Evolutionary conservation across 305 asterid species (phyloP).

Genomic region (Ilex paraguariensis): DNA sequence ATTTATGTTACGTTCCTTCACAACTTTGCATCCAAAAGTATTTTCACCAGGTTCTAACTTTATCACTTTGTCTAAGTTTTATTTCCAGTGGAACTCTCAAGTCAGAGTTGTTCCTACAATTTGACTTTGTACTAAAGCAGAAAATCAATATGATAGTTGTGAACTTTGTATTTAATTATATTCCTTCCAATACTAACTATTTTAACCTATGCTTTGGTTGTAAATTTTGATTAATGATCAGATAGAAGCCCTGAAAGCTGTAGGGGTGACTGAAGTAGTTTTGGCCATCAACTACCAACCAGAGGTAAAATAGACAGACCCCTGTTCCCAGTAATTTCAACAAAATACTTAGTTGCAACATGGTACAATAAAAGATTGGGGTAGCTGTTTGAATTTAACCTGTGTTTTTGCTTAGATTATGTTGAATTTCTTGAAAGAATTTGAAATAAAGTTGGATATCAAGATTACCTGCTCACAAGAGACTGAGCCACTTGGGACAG

Average conservation of each 20-base stretch:
- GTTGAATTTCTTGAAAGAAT: no score
- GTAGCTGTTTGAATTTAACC: constrained; percentile 22
- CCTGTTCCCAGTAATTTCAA: neutral
- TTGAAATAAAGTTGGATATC: constrained; percentile 22
- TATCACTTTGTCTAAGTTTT: no score
- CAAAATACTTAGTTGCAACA: neutral
- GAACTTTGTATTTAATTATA: neutral
- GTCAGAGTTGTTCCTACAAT: neutral
- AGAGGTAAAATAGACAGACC: constrained; percentile 10
- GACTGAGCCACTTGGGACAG: constrained; percentile 34
- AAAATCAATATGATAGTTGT: neutral
- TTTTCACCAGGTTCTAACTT: no score
- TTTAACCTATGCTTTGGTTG: neutral
- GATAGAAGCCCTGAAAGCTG: constrained; percentile 25
- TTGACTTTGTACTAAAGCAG: no score
- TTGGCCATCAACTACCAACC: constrained; percentile 29
- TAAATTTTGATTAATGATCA: neutral
- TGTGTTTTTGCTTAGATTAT: constrained; percentile 3
- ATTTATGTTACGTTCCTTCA: no score
- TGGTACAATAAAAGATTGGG: neutral
- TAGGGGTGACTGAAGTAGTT: constrained; percentile 23
- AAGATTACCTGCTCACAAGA: constrained; percentile 31
- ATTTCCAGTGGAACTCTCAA: neutral
- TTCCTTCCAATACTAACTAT: neutral
- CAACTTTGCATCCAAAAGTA: no score